Base-by-base conservation (phyloP, 2,329 filamentous ascomycete species). In the Calonectria naviculata region DNA sequence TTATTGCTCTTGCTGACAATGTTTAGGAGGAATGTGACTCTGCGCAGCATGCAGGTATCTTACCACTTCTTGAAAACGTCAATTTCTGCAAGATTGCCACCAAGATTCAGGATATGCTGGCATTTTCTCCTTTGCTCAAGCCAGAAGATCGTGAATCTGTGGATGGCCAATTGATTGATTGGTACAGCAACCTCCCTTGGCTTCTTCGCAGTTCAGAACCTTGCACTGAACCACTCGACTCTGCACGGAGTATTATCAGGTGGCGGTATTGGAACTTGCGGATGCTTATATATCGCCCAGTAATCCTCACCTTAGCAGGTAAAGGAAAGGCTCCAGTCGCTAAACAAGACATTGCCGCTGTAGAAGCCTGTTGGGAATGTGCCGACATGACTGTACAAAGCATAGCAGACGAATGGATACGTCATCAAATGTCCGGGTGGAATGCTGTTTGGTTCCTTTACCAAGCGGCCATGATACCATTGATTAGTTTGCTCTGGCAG, bases 371-470 rank as follows among this genome's bases (percentile, higher is more conserved):
- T 80, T 89, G 93, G 24, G 87, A 91, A 61, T 87, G 94, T 1
- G 93, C 93, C 7, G 90, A 90, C 71, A 88, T 91, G 74, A 92
- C 92, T 0, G 94, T 95, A 72, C 89, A 91, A 68, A 93, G 94
- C 71, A 94, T 95, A 73, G 87, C 90, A 13, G 85, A 87, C 24
- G 92, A 93, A 73, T 94, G 93, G 84, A 89, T 89, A 52, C 89
- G 90, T 49, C 93, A 94, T 79, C 90, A 95, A 78, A 93, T 95
- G 84, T 91, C 90, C 0, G 93, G 93, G 6, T 95, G 93, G 93
- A 94, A 94, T 80, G 93, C 92, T 0, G 93, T 94, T 1, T 95
- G 93, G 93, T 92, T 95, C 82, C 88, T 94, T 69, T 95, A 94
- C 83, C 93, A 95, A 80, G 93, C 93, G 0, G 91, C 90, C 73